A percentile compares a stretch with the other conserved stretches of the same genome.
phyloP scores from a whole-genome alignment of 768 basidiomycete genomes.

The Cystobasidium onofrii region DNA sequence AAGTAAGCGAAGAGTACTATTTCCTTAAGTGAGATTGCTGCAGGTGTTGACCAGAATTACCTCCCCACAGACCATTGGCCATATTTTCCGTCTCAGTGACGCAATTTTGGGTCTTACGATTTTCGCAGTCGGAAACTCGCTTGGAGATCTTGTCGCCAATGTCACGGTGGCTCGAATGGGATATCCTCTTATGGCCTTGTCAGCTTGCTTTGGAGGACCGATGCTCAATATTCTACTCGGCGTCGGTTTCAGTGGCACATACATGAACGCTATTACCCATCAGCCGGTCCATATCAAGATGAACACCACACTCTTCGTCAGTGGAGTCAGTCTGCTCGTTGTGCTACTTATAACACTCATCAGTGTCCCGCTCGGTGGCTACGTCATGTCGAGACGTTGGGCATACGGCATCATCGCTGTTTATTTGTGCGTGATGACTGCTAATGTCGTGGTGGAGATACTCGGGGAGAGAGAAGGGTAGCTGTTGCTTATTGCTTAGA shows the following conservation, averaged over 20 bases:
- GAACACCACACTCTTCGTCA: slow-evolving; percentile 74
- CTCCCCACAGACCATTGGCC: slow-evolving; percentile 75
- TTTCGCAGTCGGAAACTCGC: slow-evolving; percentile 91
- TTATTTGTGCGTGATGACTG: slow-evolving; percentile 67
- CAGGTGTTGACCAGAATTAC: slow-evolving; percentile 8
- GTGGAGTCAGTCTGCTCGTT: slow-evolving; percentile 67
- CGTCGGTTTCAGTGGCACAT: slow-evolving; percentile 81
- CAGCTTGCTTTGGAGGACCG: slow-evolving; percentile 71
- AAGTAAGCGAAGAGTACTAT: slow-evolving; percentile 52
- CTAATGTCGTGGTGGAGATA: slow-evolving; percentile 52
- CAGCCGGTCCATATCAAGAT: slow-evolving; percentile 60
- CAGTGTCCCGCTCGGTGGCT: slow-evolving; percentile 76
- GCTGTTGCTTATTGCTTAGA: no score
- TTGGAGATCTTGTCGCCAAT: slow-evolving; percentile 94
- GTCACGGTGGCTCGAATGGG: slow-evolving; percentile 83
- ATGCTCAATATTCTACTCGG: slow-evolving; percentile 53
- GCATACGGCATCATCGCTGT: slow-evolving; percentile 66
- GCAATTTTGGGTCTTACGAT: slow-evolving; percentile 95
- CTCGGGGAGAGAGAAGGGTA: neutral
- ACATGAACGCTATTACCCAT: slow-evolving; percentile 53
- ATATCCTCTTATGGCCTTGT: slow-evolving; percentile 84
- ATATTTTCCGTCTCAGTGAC: slow-evolving; percentile 89
- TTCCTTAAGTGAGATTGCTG: neutral
- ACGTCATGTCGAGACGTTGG: slow-evolving; percentile 69
- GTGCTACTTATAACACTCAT: slow-evolving; percentile 68